These are phyloP conservation scores for Nakazawaea holstii DNA, from an alignment of 805 yeast genomes.

Conservation along the genomic window DNA sequence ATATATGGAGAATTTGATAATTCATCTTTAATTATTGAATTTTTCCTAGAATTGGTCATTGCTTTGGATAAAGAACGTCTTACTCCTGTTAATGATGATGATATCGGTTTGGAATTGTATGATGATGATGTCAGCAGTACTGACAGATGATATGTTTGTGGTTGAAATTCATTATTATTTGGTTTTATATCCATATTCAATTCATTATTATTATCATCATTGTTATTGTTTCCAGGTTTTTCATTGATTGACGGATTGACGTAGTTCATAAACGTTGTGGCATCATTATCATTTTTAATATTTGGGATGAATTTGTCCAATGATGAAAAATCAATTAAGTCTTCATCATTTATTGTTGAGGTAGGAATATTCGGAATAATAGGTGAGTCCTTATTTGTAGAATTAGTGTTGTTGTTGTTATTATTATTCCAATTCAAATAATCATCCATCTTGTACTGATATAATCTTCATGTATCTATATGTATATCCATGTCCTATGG, in stretches of 20 bases:
- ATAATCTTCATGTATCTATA: neutral
- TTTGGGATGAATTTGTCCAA: constrained; percentile 5
- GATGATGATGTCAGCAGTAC: constrained; percentile 1
- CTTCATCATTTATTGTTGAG: constrained; percentile 9
- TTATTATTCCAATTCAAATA: constrained; percentile 1
- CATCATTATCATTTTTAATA: neutral
- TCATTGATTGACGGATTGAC: neutral
- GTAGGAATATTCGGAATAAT: neutral
- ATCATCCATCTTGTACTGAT: neutral
- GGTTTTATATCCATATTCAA: neutral
- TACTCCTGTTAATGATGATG: constrained; percentile 9
- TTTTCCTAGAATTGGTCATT: constrained; percentile 10
- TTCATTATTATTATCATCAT: neutral
- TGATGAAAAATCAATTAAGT: constrained; percentile 9
- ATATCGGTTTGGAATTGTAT: constrained; percentile 1
- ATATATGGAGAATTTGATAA: neutral
- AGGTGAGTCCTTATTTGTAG: neutral
- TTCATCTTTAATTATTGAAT: constrained; percentile 11
- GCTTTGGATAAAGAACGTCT: constrained; percentile 9
- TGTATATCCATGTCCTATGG: no score
- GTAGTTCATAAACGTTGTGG: no score
- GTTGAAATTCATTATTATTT: constrained; percentile 2
- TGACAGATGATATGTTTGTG: constrained; percentile 4
- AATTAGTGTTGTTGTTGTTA: neutral
- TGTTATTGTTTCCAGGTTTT: neutral